These are phyloP conservation scores for Pseudopediastrum boryanum DNA, from an alignment of 139 green algal species.

Conservation along the genomic window DNA sequence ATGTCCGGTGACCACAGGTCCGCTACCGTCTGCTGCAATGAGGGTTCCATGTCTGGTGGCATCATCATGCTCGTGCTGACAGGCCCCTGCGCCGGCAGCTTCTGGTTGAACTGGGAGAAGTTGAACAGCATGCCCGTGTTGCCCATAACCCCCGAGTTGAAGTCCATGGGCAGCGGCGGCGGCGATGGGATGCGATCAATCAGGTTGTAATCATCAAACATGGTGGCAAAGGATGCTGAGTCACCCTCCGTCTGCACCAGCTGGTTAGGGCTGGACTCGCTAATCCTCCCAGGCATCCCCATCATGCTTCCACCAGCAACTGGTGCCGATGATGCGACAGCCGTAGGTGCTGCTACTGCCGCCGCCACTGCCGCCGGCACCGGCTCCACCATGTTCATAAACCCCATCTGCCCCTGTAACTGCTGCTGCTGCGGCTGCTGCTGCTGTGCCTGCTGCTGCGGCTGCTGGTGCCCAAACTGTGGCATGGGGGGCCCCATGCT, in stretches of 20 bases:
- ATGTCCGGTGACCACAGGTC: slow-evolving; percentile 30
- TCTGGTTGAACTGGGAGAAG: slow-evolving; percentile 55
- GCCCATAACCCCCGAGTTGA: slow-evolving; percentile 3
- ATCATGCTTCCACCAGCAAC: too few relatives aligned
- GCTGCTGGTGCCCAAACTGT: too few relatives aligned
- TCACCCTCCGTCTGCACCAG: too few relatives aligned
- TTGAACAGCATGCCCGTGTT: slow-evolving; percentile 50
- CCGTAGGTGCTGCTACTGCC: slow-evolving; percentile 15
- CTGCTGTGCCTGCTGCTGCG: slow-evolving; percentile 21
- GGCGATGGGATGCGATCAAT: too few relatives aligned
- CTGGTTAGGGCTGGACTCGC: too few relatives aligned
- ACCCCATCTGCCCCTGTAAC: neutral
- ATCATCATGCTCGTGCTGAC: slow-evolving; percentile 34
- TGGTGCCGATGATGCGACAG: slow-evolving; percentile 9
- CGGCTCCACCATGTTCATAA: neutral
- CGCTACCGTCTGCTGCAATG: slow-evolving; percentile 36
- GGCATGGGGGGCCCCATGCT: too few relatives aligned
- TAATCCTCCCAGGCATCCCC: too few relatives aligned
- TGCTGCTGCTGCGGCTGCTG: slow-evolving; percentile 7
- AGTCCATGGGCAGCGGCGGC: slow-evolving; percentile 49
- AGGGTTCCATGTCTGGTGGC: slow-evolving; percentile 32
- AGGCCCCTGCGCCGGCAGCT: slow-evolving; percentile 32
- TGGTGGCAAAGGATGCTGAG: too few relatives aligned
- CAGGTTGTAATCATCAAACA: too few relatives aligned
- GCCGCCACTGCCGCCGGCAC: neutral